Evolutionary conservation across 2,329 filamentous ascomycete species (phyloP).

Genomic region (Aspergillus costaricaensis): DNA sequence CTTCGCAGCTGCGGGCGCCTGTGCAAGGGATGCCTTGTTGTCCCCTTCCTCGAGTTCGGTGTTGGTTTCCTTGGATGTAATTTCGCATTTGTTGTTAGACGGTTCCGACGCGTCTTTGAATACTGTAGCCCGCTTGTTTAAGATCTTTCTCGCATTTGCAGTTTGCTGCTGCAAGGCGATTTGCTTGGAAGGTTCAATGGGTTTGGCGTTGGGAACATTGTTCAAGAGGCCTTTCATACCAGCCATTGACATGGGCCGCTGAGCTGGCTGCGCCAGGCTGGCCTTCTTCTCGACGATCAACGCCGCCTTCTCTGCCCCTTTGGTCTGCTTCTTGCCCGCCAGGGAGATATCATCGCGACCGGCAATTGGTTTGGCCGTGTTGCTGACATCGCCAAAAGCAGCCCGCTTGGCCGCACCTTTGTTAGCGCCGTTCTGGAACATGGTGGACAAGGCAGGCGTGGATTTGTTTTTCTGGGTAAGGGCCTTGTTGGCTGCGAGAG

Average conservation of each 20-base stretch:
- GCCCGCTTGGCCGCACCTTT: conserved; percentile 72
- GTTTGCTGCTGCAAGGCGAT: conserved; percentile 31
- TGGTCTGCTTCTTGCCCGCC: conserved; percentile 48
- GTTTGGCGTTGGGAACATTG: conserved; percentile 35
- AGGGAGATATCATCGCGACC: conserved; percentile 61
- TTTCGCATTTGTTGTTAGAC: conserved; percentile 33
- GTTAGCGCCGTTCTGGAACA: conserved; percentile 56
- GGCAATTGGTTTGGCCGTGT: conserved; percentile 51
- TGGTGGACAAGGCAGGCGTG: conserved; percentile 60
- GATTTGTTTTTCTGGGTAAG: conserved; percentile 85
- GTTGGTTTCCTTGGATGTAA: conserved; percentile 34
- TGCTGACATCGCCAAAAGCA: conserved; percentile 81
- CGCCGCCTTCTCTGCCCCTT: conserved; percentile 33
- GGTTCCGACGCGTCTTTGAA: conserved; percentile 54
- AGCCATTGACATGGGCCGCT: conserved; percentile 54
- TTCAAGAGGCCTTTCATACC: conserved; percentile 42
- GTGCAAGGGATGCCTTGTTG: conserved; percentile 16
- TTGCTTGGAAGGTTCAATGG: conserved; percentile 36
- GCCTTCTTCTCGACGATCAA: conserved; percentile 46
- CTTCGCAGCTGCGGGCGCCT: conserved; percentile 17
- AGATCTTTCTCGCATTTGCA: conserved; percentile 49
- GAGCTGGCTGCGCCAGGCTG: conserved; percentile 60
- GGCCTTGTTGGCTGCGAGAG: conserved; percentile 55
- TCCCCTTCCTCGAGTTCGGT: conserved; percentile 24
- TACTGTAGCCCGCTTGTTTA: conserved; percentile 56